Percentiles rank a stretch among this genome's conserved stretches.
phyloP scores from a whole-genome alignment of 2,329 filamentous ascomycete genomes.

The Neoascochyta sp. region DNA sequence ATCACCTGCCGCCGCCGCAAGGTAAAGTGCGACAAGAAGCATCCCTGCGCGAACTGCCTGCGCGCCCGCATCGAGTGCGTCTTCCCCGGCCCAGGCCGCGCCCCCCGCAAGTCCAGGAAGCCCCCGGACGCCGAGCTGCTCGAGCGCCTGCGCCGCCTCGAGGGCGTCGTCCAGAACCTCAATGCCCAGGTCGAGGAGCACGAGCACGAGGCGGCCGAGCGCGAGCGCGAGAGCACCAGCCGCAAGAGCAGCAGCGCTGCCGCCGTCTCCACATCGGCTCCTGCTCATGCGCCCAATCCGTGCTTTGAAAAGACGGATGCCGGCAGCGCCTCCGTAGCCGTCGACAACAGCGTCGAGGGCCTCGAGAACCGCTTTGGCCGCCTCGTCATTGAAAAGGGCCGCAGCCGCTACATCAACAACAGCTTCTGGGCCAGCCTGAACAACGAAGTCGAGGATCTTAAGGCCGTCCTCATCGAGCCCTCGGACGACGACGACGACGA shows the following conservation, averaged over 20 bases:
- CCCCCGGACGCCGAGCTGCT: conserved; percentile 68
- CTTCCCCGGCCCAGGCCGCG: conserved; percentile 70
- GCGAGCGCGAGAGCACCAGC: conserved; percentile 13
- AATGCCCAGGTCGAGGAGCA: conserved; percentile 43
- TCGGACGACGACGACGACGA: conserved; percentile 60
- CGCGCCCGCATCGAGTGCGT: conserved; percentile 68
- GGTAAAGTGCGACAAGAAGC: conserved; percentile 74
- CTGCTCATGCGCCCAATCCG: no score
- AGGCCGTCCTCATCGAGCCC: conserved; percentile 59
- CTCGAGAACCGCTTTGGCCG: conserved; percentile 59
- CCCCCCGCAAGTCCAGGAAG: conserved; percentile 65
- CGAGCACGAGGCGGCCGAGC: conserved; percentile 31
- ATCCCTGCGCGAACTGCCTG: conserved; percentile 72
- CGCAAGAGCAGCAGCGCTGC: conserved; percentile 4
- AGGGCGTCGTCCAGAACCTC: conserved; percentile 66
- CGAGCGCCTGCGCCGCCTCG: conserved; percentile 67
- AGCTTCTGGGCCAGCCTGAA: conserved; percentile 73
- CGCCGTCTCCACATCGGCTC: no score
- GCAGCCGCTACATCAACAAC: conserved; percentile 70
- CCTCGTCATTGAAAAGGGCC: conserved; percentile 67
- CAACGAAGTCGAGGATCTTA: conserved; percentile 67
- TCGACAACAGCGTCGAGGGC: conserved; percentile 35
- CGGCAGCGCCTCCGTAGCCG: conserved; percentile 15
- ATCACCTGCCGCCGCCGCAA: conserved; percentile 49
- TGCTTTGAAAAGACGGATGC: no score